Base-by-base conservation (phyloP, 192 early-diverging fungal species). In the Ambispora gerdemannii region DNA sequence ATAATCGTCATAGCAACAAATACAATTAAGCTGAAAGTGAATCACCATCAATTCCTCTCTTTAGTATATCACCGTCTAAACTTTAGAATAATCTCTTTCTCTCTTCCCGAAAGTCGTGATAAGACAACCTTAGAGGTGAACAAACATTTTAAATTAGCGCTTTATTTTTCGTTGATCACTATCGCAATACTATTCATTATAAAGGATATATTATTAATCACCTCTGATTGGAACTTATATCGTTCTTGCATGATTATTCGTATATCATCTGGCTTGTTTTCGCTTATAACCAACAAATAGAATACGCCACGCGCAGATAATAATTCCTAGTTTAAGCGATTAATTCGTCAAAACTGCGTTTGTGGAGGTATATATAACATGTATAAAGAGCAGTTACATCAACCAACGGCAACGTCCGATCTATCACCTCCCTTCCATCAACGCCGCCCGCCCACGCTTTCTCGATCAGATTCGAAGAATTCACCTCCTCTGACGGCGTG, bases 391-490 rank as follows among this genome's bases (percentile, higher is more conserved):
- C 38, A 43, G 67, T 64, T 75, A 90, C 89, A 75, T 79, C 74
- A 13, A 95, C 76, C n/a, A 81, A 78, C 0, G 93, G 94, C 25
- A 96, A 72, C 58, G 92, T 72, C 50, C 71, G 65, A 80, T 97
- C 91, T 70, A 93, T 87, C 4, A 98, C 94, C 68, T 93, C 89
- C 15, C 93, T 77, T 11, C 96, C 96, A 64, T 90, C 81, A n/a
- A 87, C 82, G 3, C 96, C 96, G 6, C 96, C 96, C 0, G 96
- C 95, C 96, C 96, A 98, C 0, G 91, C 81, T 0, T 91, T 91
- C 22, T 89, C 92, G 38, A 97, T 91, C n/a, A 67, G 32, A 55
- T 24, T 69, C 17, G 74, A 77, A 3, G 83, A 79, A n/a, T 86
- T 88, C 0, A 96, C 86, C 53, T 98, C 96, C 19, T 86, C 84